Base-by-base conservation (phyloP, 495 filamentous ascomycete genomes). In the Melanomma pulvis-pyrius region DNA sequence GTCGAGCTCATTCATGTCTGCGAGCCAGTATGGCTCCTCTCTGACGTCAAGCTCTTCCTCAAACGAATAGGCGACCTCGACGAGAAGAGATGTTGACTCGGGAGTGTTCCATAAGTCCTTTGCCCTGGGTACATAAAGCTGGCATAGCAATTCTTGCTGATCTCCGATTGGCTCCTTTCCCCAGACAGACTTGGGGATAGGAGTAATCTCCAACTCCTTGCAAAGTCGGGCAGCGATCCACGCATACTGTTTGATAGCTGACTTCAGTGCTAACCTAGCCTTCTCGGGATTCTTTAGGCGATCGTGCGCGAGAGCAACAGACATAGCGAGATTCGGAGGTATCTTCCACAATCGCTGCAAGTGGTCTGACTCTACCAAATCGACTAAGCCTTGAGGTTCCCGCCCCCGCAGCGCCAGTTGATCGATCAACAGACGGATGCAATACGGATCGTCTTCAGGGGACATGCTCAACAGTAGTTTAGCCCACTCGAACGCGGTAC, bases 71-170 rank as follows among this genome's bases (percentile, higher is more conserved):
- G 73, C 91, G 19, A 90, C 84, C 67, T 92, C 87, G 26, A 88
- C 82, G 1, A 98, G 82, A 4, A 97, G 76, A 28, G 84, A 79
- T 0, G 83, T 84, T 9, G 87, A 83, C 68, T 90, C 87, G 0
- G 92, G 84, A 1, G 88, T 92, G 64, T 91, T 92, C 96, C 96
- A 99, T 17, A 97, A 81, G 71, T 96, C 91, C 72, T 93, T 94
- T 2, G 90, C 84, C 30, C 88, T 85, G 24, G 85, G 78, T 39
- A 92, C 84, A 74, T 97, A 98, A 0, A 97, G 82, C 66, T 90
- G 86, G 1, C 87, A 86, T 58, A 92, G 79, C 12, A 98, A 81
- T 53, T 85, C 83, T 61, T 96, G 90, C n/a, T 83, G 81, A 13
- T 83, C 78, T 6, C 86, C 85, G 2, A 83, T 83, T 24, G 92